These are phyloP conservation scores for Kwoniella shandongensis DNA, from an alignment of 768 basidiomycete genomes.

Conservation along the genomic window DNA sequence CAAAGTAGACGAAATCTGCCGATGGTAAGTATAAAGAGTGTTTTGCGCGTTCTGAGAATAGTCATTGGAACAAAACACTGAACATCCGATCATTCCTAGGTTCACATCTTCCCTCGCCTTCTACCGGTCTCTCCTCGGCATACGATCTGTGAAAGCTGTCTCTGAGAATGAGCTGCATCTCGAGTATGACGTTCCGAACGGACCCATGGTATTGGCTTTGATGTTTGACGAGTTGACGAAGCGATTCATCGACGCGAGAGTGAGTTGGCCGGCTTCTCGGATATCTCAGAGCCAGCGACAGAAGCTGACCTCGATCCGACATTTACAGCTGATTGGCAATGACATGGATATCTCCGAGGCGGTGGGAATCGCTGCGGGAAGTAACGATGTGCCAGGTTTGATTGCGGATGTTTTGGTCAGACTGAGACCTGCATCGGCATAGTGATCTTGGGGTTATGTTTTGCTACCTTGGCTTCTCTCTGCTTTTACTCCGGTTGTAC, in stretches of 20 bases:
- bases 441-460: not conserved
- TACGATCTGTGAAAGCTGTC: slow-evolving; percentile 62
- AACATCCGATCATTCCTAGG: slow-evolving; percentile 59
- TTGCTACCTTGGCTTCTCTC: too few species aligned
- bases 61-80: not conserved
- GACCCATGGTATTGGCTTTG: slow-evolving; percentile 29
- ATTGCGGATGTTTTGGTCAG: slow-evolving; percentile 44
- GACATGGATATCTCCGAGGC: slow-evolving; percentile 44
- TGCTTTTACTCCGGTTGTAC: too few species aligned
- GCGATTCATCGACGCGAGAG: slow-evolving; percentile 38
- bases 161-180: slow-evolving; percentile 78
- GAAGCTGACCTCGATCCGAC: slow-evolving; percentile 1
- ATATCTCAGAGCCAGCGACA: not conserved
- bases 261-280: slow-evolving; percentile 21
- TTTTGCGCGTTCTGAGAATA: not conserved
- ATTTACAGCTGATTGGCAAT: slow-evolving; percentile 34
- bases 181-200: slow-evolving; percentile 57
- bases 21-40: slow-evolving; percentile 60
- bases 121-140: slow-evolving; percentile 64
- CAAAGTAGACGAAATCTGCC: slow-evolving; percentile 51
- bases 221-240: slow-evolving; percentile 38
- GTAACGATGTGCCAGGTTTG: slow-evolving; percentile 49
- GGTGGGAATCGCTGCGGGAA: slow-evolving; percentile 30
- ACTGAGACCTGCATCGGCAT: slow-evolving; percentile 17
- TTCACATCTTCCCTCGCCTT: slow-evolving; percentile 67